Evolutionary conservation across 2,329 filamentous ascomycete genomes (phyloP).

Genomic region (Colletotrichum filicis): DNA sequence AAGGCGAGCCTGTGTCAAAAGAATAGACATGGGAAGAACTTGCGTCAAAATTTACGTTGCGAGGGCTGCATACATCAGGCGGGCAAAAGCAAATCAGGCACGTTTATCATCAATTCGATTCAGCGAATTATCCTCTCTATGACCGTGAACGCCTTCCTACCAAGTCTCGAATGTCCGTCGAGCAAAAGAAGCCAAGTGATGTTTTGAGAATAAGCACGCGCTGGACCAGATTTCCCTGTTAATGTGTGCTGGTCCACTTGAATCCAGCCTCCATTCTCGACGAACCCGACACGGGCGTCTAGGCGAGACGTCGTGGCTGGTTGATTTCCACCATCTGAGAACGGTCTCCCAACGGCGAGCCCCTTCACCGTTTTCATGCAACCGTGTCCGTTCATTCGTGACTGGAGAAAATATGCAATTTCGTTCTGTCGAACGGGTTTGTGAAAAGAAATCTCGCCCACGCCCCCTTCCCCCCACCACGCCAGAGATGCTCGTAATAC

Average conservation of each 20-base stretch:
- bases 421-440: constrained; percentile 26
- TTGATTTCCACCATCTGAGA: background rate
- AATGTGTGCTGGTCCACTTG: constrained; percentile 21
- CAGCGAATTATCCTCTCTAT: constrained; percentile 34
- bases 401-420: constrained; percentile 34
- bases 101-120: constrained; percentile 33
- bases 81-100: background rate
- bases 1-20: background rate
- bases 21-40: background rate
- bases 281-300: constrained; percentile 32
- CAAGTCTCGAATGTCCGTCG: constrained; percentile 36
- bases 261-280: constrained; percentile 31
- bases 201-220: constrained; percentile 22
- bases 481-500: constrained; percentile 36
- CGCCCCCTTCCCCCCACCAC: constrained; percentile 37
- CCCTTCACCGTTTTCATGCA: constrained; percentile 28
- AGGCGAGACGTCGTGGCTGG: constrained; percentile 10
- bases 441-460: constrained; percentile 33
- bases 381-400: constrained; percentile 35
- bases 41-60: background rate
- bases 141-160: constrained; percentile 35
- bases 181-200: constrained; percentile 31
- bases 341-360: constrained; percentile 6
- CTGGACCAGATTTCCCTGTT: constrained; percentile 31
- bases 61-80: background rate